These are phyloP conservation scores for Hypholoma sublateritium DNA, from an alignment of 768 basidiomycete species.

Conservation along the genomic window DNA sequence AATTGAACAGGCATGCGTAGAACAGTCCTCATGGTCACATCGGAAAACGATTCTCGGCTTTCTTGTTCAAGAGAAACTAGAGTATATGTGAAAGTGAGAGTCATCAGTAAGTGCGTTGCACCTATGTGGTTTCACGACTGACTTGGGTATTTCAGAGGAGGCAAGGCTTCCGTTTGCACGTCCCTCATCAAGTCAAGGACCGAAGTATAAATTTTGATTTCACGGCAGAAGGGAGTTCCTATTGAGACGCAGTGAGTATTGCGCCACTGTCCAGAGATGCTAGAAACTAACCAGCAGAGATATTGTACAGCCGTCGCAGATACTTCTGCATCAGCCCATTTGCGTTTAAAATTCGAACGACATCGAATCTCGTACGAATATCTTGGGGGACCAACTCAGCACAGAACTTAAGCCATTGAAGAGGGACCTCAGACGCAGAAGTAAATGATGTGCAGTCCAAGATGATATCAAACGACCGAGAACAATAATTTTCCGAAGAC, in stretches of 20 bases:
- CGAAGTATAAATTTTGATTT: constrained; percentile 63
- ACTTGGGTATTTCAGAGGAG: constrained; percentile 58
- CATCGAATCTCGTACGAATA: constrained; percentile 59
- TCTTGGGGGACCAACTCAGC: constrained; percentile 74
- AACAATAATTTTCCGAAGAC: constrained; percentile 43
- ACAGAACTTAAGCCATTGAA: constrained; percentile 80
- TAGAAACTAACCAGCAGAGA: constrained; percentile 47
- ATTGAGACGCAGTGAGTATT: neutral
- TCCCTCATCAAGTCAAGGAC: constrained; percentile 58
- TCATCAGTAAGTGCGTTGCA: constrained; percentile 3
- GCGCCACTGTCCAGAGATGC: neutral
- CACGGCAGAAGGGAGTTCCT: constrained; percentile 53
- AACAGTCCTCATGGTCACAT: constrained; percentile 68
- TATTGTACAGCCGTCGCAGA: constrained; percentile 73
- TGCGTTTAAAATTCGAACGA: constrained; percentile 69
- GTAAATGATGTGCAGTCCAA: constrained; percentile 82
- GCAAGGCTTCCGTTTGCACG: constrained; percentile 47
- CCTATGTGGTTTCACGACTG: constrained; percentile 15
- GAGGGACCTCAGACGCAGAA: constrained; percentile 72
- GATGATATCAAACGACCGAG: constrained; percentile 66
- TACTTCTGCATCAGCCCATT: constrained; percentile 73
- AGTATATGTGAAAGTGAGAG: neutral
- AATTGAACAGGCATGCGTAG: constrained; percentile 73
- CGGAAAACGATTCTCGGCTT: constrained; percentile 46
- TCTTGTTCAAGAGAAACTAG: constrained; percentile 68